These are phyloP conservation scores for Ambrosiella beaveri DNA, from an alignment of 2,329 filamentous ascomycete genomes.

Conservation along the genomic window DNA sequence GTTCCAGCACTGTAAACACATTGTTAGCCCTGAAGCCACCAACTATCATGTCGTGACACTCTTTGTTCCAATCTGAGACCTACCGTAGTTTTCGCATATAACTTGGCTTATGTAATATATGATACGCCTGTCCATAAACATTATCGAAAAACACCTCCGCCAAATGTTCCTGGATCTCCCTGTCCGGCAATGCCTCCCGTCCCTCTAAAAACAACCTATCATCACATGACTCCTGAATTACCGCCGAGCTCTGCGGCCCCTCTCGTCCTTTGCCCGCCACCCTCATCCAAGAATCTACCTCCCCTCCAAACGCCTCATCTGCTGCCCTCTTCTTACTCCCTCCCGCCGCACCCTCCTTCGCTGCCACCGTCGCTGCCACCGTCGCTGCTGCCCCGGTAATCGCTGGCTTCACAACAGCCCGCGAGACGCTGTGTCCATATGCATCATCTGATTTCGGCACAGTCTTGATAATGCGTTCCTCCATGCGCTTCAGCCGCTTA, in stretches of 20 bases:
- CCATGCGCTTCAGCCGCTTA: slow-evolving; percentile 89
- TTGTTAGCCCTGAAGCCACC: slow-evolving; percentile 9
- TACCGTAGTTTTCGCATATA: slow-evolving; percentile 77
- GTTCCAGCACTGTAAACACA: slow-evolving; percentile 43
- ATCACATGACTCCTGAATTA: slow-evolving; percentile 48
- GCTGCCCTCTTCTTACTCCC: slow-evolving; percentile 57
- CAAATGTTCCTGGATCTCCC: slow-evolving; percentile 82
- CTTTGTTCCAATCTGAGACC: slow-evolving; percentile 17
- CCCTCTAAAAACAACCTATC: slow-evolving; percentile 67
- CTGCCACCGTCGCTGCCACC: neutral
- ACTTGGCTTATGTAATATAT: slow-evolving; percentile 87
- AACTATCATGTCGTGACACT: neutral
- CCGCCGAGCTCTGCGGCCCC: neutral
- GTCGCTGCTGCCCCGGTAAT: slow-evolving; percentile 32
- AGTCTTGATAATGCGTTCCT: slow-evolving; percentile 90
- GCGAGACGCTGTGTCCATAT: slow-evolving; percentile 35
- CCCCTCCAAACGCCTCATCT: slow-evolving; percentile 72
- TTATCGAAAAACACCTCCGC: slow-evolving; percentile 92
- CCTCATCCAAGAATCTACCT: slow-evolving; percentile 67
- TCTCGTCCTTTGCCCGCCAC: slow-evolving; percentile 33
- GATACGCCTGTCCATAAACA: slow-evolving; percentile 88
- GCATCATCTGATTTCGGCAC: slow-evolving; percentile 72
- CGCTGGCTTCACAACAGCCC: slow-evolving; percentile 72
- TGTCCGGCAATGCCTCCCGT: slow-evolving; percentile 60
- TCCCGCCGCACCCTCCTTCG: slow-evolving; percentile 15